These are phyloP conservation scores for Hypoxylon sp. DNA, from an alignment of 2,329 filamentous ascomycete genomes.

Conservation along the genomic window DNA sequence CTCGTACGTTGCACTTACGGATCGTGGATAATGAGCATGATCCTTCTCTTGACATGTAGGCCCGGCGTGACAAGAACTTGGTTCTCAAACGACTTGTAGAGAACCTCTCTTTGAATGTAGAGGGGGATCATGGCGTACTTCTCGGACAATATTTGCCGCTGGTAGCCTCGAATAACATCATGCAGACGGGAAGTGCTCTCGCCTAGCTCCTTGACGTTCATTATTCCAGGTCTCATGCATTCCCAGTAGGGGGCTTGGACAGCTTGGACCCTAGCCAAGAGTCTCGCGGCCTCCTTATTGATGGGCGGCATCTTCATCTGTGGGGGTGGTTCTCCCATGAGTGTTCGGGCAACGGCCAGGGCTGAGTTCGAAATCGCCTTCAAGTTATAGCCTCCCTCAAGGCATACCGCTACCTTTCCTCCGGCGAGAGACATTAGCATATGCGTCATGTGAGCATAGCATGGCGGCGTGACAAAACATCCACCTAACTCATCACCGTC, in stretches of 20 bases:
- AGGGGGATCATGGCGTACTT: conserved; percentile 84
- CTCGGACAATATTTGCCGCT: conserved; percentile 78
- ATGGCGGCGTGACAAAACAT: conserved; percentile 90
- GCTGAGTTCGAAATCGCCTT: conserved; percentile 93
- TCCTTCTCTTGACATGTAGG: conserved; percentile 74
- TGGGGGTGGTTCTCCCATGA: conserved; percentile 94
- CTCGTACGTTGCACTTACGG: conserved; percentile 69
- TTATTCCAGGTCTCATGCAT: conserved; percentile 81
- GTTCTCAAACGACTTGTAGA: conserved; percentile 85
- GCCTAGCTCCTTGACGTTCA: conserved; percentile 67
- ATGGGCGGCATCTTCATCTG: conserved; percentile 70
- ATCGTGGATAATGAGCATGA: conserved; percentile 92
- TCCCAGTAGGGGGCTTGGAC: conserved; percentile 84
- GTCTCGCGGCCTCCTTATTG: conserved; percentile 69
- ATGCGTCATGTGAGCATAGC: conserved; percentile 98
- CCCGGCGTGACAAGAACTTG: conserved; percentile 86
- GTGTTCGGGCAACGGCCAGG: conserved; percentile 87
- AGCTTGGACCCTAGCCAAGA: conserved; percentile 71
- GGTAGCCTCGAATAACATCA: conserved; percentile 83
- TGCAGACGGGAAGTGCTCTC: conserved; percentile 76
- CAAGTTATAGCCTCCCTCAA: conserved; percentile 97
- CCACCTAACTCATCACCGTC: conserved; percentile 93
- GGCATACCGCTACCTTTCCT: conserved; percentile 90
- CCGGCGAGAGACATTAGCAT: conserved; percentile 97
- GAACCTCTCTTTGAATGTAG: conserved; percentile 79